Conservation (phyloP, 2,329 filamentous ascomycete genomes). For the Scolecobasidium constrictum region DNA sequence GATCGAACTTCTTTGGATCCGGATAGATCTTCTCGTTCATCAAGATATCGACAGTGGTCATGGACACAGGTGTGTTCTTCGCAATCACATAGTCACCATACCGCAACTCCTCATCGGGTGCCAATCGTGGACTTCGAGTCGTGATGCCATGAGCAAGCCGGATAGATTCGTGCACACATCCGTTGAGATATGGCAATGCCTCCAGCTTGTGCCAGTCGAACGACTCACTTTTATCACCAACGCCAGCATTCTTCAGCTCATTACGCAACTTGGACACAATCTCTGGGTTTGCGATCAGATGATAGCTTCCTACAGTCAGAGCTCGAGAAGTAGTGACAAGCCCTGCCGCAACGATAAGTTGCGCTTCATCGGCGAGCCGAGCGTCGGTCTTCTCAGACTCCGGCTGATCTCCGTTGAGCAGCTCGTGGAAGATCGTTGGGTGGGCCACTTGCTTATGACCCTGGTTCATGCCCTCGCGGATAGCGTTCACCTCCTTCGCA, state of each 20-base stretch:
- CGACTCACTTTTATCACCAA: not conserved
- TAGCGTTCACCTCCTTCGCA: conserved; percentile 3
- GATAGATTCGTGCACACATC: conserved; percentile 8
- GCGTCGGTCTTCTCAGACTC: conserved; percentile 8
- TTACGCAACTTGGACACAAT: conserved; percentile 1
- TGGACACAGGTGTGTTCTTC: conserved; percentile 10
- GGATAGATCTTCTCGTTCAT: conserved; percentile 9
- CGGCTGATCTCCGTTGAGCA: conserved; percentile 6
- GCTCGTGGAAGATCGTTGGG: conserved; percentile 11
- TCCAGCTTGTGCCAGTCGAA: conserved; percentile 9
- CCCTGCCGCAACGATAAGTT: conserved; percentile 9
- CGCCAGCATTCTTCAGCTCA: conserved; percentile 1
- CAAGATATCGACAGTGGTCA: conserved; percentile 5
- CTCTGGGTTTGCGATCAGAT: conserved; percentile 10
- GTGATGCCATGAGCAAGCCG: conserved; percentile 5
- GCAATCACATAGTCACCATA: conserved; percentile 10
- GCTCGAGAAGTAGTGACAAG: conserved; percentile 8
- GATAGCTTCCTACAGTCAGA: conserved; percentile 6
- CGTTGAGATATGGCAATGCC: conserved; percentile 9
- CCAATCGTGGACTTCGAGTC: conserved; percentile 3
- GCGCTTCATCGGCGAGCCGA: conserved; percentile 8
- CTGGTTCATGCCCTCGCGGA: conserved; percentile 2
- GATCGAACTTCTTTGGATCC: conserved; percentile 6
- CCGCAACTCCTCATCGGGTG: conserved; percentile 2
- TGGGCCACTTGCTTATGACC: conserved; percentile 5